These are phyloP conservation scores for Backusella sp. DNA, from an alignment of 192 early-diverging fungal species.

Conservation along the genomic window DNA sequence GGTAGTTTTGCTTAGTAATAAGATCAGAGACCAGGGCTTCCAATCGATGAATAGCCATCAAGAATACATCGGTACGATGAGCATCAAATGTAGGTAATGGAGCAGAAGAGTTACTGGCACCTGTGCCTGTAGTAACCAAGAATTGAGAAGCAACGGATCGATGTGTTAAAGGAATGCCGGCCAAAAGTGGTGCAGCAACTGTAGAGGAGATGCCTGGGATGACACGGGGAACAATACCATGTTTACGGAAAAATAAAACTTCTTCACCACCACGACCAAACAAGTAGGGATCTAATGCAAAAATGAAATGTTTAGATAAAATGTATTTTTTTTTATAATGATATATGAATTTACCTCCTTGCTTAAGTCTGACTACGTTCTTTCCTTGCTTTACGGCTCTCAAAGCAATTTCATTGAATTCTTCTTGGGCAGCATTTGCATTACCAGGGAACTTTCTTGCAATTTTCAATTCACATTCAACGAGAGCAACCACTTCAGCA, in stretches of 20 bases:
- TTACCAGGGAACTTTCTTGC: conserved; percentile 74
- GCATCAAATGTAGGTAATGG: conserved; percentile 54
- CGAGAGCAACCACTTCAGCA: conserved; percentile 52
- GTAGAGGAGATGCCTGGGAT: conserved; percentile 70
- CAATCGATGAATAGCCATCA: conserved; percentile 80
- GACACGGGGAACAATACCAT: conserved; percentile 62
- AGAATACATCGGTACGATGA: conserved; percentile 69
- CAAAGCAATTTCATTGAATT: conserved; percentile 67
- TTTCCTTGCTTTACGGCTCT: conserved; percentile 60
- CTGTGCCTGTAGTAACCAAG: conserved; percentile 70
- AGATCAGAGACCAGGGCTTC: conserved; percentile 58
- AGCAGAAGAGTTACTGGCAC: conserved; percentile 62
- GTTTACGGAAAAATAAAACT: conserved; percentile 64
- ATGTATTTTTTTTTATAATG: neutral
- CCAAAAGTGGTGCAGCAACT: conserved; percentile 63
- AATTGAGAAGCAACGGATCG: conserved; percentile 76
- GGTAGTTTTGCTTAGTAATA: conserved; percentile 55
- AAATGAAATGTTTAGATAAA: neutral
- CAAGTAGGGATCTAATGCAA: conserved; percentile 74
- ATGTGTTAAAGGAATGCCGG: conserved; percentile 77
- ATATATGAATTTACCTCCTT: conserved; percentile 54
- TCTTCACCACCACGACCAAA: conserved; percentile 96
- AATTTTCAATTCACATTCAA: conserved; percentile 51
- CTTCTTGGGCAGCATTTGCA: conserved; percentile 77
- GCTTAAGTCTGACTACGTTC: conserved; percentile 87